Evolutionary conservation across 768 basidiomycete genomes (phyloP).

Genomic region (Hemileccinum rubropunctum): DNA sequence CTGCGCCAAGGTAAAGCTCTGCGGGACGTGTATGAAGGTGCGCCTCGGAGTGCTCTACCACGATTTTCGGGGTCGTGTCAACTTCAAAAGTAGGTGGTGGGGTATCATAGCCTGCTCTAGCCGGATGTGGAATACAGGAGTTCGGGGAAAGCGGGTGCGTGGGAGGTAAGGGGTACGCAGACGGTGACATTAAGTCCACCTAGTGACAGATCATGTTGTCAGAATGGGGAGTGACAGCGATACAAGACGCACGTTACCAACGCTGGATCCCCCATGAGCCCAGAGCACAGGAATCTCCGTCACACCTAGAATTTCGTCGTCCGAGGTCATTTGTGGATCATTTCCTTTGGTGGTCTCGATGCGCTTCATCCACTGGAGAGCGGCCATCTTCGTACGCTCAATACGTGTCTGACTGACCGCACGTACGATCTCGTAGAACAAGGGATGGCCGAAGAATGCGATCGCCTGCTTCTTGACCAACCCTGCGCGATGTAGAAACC

Average conservation of each 20-base stretch:
- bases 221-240: background rate
- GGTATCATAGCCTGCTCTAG: background rate
- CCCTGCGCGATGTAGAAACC: constrained; percentile 43
- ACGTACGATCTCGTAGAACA: constrained; percentile 41
- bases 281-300: background rate
- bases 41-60: background rate
- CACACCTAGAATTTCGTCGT: background rate
- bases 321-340: background rate
- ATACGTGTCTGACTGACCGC: constrained; percentile 12
- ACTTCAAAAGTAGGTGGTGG: background rate
- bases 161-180: constrained; percentile 31
- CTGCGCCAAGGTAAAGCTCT: constrained; percentile 36
- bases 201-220: constrained; percentile 6
- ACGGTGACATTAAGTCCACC: constrained; percentile 35
- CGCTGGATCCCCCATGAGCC: constrained; percentile 6
- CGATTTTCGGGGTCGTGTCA: background rate
- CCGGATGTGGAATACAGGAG: background rate
- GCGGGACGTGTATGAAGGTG: background rate
- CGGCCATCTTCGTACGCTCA: background rate
- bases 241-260: constrained; percentile 24
- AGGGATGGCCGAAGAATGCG: constrained; percentile 37
- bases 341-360: constrained; percentile 2
- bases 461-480: constrained; percentile 36
- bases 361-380: constrained; percentile 23
- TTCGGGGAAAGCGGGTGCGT: constrained; percentile 14